Base-by-base conservation (phyloP, 1,284 basidiomycete genomes). In the Cryptococcus amylolentus region DNA sequence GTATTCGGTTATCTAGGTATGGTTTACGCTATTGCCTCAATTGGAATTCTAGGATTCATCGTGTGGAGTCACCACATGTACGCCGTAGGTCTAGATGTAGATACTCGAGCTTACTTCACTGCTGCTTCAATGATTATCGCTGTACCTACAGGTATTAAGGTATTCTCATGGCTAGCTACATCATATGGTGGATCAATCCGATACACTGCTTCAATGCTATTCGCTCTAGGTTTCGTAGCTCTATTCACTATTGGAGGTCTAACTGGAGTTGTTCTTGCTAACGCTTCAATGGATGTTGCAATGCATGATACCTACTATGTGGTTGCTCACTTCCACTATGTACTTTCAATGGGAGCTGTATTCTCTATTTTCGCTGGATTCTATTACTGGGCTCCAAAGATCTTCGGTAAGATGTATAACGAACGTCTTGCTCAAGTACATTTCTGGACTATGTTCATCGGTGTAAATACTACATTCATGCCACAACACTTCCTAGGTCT, bases 341-440 rank as follows among this genome's bases (percentile, higher is more conserved):
- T 69, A 31, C 63, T 69, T 44, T 68, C 65, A 46, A 65, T 70
- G 64, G 67, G 66, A 55, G 65, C 68, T 28, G 68, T 70, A 63
- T 70, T 70, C 52, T 69, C 57, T 49, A 61, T 71, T 56, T 71
- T 67, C 52, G 63, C 68, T 39, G 68, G 58, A 59, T 70, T 67
- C 63, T 70, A 70, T 60, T 70, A 68, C 63, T 70, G 68, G 61
- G 54, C 60, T 49, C 68, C 68, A 49, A 70, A 70, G 63, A 68
- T 70, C 52, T 56, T 70, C 51, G 68, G 68, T 56, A 67, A 68
- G 65, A 58, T 61, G 57, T 70, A 67, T 57, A 63, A 68, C 58
- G 68, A 70, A 63, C 57, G 52, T 52, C 54, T 69, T 61, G 66
- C 60, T 56, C 57, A 64, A 57, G 63, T 67, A 39, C 68, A 69